Evolutionary conservation across 2,329 filamentous ascomycete species (phyloP), one percentile per base, ranked within the genome.

Genomic region (Ilyonectria mors-panacis): DNA sequence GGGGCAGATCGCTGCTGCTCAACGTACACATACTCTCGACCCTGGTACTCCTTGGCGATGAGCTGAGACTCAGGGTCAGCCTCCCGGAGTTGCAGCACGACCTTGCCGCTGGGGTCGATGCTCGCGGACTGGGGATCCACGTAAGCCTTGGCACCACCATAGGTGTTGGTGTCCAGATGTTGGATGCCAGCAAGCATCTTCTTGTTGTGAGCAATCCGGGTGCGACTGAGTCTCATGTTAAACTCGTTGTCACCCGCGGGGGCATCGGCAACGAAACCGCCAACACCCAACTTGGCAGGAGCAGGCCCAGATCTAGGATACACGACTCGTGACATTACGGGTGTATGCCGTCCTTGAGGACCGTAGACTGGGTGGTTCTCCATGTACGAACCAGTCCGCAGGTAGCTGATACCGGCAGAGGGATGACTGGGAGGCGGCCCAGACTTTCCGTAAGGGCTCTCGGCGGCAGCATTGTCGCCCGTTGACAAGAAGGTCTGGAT

Each of bases 321-420:
- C 17, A 91, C 69, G 19, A 91, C 79, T 68, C 89, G 84, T 17
- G 85, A 83, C 73, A 84, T 75, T n/a, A 86, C 81, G 6, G 87
- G 85, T 6, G 84, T 73, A 67, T 85, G 85, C 28, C 82, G 70
- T 59, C 77, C 81, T 75, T 90, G 89, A 10, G 89, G 89, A 2
- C 89, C 89, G 73, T 90, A 90, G 23, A 89, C 72, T 2, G 89
- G 86, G 76, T 91, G 88, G 77, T 91, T 91, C 65, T 88, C 85
- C 72, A 88, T 78, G 77, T 83, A 88, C 44, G 85, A 82, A 42
- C 78, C 79, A 1, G 88, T 89, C 59, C 89, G 86, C 63, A 91
- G 80, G 78, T 91, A 91, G 60, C 88, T 89, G 59, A 91, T 81
- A 65, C 89, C 89, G 35, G 86, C 89, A 15, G 89, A 91, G 4